These are phyloP conservation scores for Lactifluus pinguis DNA, from an alignment of 768 basidiomycete genomes.

Conservation along the genomic window DNA sequence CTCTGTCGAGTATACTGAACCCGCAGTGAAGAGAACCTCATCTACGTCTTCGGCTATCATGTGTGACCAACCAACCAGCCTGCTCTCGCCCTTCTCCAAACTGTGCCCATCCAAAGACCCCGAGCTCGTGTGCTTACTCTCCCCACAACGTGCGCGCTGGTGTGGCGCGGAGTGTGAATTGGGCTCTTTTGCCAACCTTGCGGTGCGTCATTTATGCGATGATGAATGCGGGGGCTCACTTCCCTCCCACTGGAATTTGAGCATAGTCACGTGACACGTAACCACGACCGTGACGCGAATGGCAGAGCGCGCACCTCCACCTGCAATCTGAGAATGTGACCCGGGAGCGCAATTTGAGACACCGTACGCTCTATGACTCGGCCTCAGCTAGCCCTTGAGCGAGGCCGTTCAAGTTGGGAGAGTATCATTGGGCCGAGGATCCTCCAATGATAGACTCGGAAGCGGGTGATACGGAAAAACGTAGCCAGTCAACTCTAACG, in stretches of 20 bases:
- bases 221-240: too few species aligned
- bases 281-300: conserved; percentile 33
- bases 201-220: too few species aligned
- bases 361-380: conserved; percentile 52
- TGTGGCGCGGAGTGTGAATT: conserved; percentile 64
- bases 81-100: conserved; percentile 52
- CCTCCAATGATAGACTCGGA: conserved; percentile 24
- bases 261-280: too few species aligned
- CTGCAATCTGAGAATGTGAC: too few species aligned
- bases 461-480: conserved; percentile 22
- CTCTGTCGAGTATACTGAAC: too few species aligned
- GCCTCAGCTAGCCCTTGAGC: conserved; percentile 71
- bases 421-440: conserved; percentile 69
- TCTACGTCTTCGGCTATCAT: too few species aligned
- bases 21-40: too few species aligned
- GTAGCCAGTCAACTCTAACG: conserved; percentile 50
- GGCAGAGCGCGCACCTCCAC: too few species aligned
- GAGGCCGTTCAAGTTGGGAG: conserved; percentile 43
- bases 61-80: conserved; percentile 64
- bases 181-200: too few species aligned
- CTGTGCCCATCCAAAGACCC: conserved; percentile 83
- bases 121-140: conserved; percentile 65
- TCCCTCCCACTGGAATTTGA: too few species aligned
- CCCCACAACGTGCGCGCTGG: conserved; percentile 62
- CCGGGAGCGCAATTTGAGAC: too few species aligned